Percentiles rank a stretch among this genome's conserved stretches.
These are phyloP conservation scores for Solanum gandarillasii DNA, from an alignment of 257 asterid genomes.

Conservation along the genomic window DNA sequence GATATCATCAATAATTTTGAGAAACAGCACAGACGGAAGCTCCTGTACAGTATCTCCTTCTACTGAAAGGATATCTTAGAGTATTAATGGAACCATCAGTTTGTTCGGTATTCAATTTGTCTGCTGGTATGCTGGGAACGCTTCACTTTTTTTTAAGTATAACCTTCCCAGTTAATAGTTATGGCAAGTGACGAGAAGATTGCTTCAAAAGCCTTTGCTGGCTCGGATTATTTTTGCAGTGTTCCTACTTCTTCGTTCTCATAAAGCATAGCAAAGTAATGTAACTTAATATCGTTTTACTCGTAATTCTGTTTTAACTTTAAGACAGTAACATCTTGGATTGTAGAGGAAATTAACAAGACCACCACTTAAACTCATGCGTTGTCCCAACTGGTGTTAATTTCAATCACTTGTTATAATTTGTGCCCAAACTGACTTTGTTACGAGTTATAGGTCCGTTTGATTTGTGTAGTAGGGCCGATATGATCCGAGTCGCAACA, in stretches of 20 bases:
- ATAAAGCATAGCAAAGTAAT: not conserved
- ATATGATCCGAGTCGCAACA: not conserved
- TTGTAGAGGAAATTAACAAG: not conserved
- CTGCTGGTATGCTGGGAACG: not conserved
- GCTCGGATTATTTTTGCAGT: not conserved
- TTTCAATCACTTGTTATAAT: not conserved
- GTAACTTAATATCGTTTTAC: not conserved
- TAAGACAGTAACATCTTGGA: not conserved
- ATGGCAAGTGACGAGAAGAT: not conserved
- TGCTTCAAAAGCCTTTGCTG: not conserved
- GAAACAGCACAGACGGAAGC: slow-evolving; percentile 70
- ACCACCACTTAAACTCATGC: not conserved
- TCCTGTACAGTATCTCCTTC: slow-evolving; percentile 60
- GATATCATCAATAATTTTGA: slow-evolving; percentile 64
- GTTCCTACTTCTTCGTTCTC: not conserved
- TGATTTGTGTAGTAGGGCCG: not conserved
- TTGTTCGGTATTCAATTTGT: not conserved
- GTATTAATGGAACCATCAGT: not conserved
- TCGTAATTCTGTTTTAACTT: not conserved
- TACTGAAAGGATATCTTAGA: slow-evolving; percentile 22
- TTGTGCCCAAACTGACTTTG: not conserved
- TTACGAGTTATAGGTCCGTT: not conserved
- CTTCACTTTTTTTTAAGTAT: not conserved
- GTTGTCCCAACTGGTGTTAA: not conserved
- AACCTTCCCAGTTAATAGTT: not conserved